These are phyloP conservation scores for Lipomyces yamanashiensis DNA, from an alignment of 805 yeast species.

Conservation along the genomic window DNA sequence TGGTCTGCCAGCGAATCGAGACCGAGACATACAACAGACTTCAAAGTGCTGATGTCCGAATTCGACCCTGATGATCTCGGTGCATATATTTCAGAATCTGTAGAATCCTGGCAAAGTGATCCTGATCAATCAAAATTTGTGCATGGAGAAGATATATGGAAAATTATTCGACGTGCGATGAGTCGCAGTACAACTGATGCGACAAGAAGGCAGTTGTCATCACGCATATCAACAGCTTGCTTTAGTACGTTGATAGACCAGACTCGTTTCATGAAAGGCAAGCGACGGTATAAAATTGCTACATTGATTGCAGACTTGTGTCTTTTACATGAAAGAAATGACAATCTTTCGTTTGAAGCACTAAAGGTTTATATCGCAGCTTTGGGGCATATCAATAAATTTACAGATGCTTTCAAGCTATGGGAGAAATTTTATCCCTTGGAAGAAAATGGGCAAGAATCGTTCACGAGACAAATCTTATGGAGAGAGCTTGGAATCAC, in stretches of 20 bases:
- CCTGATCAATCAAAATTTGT: too few species aligned
- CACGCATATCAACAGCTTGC: neutral
- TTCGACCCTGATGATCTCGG: too few species aligned
- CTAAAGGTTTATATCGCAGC: slow-evolving; percentile 11
- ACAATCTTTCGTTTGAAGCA: neutral
- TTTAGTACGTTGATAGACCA: neutral
- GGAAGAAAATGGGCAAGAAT: neutral
- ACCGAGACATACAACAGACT: too few species aligned
- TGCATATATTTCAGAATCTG: neutral
- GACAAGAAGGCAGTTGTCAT: neutral
- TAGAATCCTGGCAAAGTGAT: neutral
- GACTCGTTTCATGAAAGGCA: neutral
- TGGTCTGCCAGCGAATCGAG: too few species aligned
- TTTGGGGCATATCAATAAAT: slow-evolving; percentile 8
- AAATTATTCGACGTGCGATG: slow-evolving; percentile 5
- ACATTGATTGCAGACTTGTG: slow-evolving; percentile 21
- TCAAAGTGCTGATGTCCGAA: too few species aligned
- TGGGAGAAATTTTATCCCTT: slow-evolving; percentile 13
- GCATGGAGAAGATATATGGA: neutral
- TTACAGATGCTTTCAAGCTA: slow-evolving; percentile 8
- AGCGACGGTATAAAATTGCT: neutral
- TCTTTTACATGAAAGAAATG: neutral
- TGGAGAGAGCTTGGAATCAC: slow-evolving; percentile 26
- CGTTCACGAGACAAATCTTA: neutral
- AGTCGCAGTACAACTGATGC: neutral